These are phyloP conservation scores for Thraustochytrium striatum DNA, from an alignment of 352 stramenopile species.

Conservation along the genomic window DNA sequence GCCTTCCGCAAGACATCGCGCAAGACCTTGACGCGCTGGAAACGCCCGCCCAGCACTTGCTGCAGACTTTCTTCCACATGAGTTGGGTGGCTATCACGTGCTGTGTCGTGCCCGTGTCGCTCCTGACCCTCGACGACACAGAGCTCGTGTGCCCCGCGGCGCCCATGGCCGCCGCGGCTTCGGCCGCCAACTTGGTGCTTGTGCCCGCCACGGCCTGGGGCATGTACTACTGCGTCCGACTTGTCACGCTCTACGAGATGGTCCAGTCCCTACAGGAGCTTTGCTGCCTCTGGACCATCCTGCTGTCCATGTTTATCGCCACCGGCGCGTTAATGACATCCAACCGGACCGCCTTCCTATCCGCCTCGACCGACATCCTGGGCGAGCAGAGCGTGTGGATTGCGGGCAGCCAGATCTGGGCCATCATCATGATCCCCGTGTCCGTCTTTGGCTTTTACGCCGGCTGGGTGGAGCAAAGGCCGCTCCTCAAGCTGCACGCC, in stretches of 20 bases:
- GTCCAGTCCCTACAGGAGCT: slow-evolving; percentile 40
- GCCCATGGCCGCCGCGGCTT: background rate
- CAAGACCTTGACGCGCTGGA: slow-evolving; percentile 23
- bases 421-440: background rate
- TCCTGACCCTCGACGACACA: background rate
- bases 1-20: background rate
- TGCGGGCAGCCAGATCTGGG: background rate
- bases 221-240: slow-evolving; percentile 4
- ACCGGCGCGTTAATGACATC: background rate
- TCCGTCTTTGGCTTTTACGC: slow-evolving; percentile 21
- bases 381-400: slow-evolving; percentile 1
- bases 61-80: slow-evolving; percentile 19
- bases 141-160: background rate
- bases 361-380: background rate
- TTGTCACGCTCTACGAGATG: slow-evolving; percentile 31
- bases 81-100: slow-evolving; percentile 7
- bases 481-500: background rate
- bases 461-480: slow-evolving; percentile 18
- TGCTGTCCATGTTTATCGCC: background rate
- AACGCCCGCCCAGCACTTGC: slow-evolving; percentile 2
- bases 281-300: slow-evolving; percentile 23
- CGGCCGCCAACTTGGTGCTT: background rate
- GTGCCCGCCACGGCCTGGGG: background rate
- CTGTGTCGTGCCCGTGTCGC: background rate
- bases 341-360: slow-evolving; percentile 4